Evolutionary conservation across 1,139 yeast species (phyloP).

Genomic region (Suhomyces chickasaworum): DNA sequence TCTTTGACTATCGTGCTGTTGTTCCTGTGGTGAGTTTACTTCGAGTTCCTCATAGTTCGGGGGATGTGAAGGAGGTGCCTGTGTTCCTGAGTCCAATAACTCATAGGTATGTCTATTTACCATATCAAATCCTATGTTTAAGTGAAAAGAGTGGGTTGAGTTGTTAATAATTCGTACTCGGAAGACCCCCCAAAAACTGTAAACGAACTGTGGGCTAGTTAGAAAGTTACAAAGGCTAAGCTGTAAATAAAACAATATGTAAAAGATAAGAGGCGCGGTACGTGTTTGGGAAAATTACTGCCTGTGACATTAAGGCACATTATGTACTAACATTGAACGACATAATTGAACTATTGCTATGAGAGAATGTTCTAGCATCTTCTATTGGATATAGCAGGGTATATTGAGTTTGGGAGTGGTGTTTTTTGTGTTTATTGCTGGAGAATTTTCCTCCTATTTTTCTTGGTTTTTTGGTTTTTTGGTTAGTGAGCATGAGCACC

Average conservation of each 20-base stretch:
- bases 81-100: conserved; percentile 3
- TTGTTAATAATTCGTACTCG: conserved; percentile 1
- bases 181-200: conserved; percentile 2
- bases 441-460: no score
- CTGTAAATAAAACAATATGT: conserved; percentile 1
- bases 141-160: conserved; percentile 1
- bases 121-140: not conserved
- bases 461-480: no score
- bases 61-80: conserved; percentile 27
- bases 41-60: conserved; percentile 34
- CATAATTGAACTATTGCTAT: no score
- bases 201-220: not conserved
- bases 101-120: conserved; percentile 6
- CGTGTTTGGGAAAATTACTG: not conserved
- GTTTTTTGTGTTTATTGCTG: no score
- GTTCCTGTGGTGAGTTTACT: conserved; percentile 3
- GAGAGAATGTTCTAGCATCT: no score
- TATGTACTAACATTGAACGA: no score
- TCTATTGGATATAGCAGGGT: no score
- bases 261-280: conserved; percentile 8
- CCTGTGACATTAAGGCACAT: not conserved
- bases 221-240: not conserved
- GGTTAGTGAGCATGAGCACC: no score
- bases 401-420: no score
- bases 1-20: not conserved